Conservation (phyloP, 2,329 filamentous ascomycete genomes). For the Hymenoscyphus repandus region DNA sequence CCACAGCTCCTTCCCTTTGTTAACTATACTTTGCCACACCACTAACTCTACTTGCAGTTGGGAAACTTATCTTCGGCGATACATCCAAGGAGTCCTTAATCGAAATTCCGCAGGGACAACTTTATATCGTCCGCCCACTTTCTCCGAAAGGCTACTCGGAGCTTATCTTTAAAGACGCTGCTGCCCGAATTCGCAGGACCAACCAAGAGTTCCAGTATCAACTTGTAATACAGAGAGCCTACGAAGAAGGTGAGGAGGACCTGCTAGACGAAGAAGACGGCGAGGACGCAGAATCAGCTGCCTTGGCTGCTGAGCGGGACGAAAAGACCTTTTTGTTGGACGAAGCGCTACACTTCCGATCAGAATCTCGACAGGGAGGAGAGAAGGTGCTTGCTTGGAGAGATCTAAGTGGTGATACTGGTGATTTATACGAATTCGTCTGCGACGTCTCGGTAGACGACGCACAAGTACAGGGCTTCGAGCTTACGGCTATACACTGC, state of each 20-base stretch:
- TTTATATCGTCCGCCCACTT: constrained; percentile 91
- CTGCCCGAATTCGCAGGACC: constrained; percentile 84
- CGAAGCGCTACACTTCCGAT: constrained; percentile 80
- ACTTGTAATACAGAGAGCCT: constrained; percentile 90
- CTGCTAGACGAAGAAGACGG: constrained; percentile 83
- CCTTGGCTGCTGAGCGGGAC: constrained; percentile 77
- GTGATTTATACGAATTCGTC: constrained; percentile 97
- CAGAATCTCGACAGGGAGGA: constrained; percentile 72
- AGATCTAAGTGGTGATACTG: constrained; percentile 86
- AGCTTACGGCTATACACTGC: constrained; percentile 79
- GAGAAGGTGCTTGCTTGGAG: constrained; percentile 91
- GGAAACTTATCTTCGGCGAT: constrained; percentile 88
- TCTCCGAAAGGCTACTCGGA: constrained; percentile 98
- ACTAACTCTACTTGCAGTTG: constrained; percentile 50
- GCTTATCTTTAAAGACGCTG: constrained; percentile 97
- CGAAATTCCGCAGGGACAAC: constrained; percentile 90
- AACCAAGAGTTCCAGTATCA: constrained; percentile 97
- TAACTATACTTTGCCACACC: background rate
- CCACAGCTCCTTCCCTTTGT: background rate
- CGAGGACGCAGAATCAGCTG: constrained; percentile 72
- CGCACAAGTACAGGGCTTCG: constrained; percentile 72
- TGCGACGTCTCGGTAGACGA: constrained; percentile 71
- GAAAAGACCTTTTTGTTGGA: constrained; percentile 97
- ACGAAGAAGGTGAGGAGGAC: constrained; percentile 96
- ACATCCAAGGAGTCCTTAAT: constrained; percentile 79